Base-by-base conservation (phyloP, 176 grass and related monocot species). In the Hyparrhenia diplandra region DNA sequence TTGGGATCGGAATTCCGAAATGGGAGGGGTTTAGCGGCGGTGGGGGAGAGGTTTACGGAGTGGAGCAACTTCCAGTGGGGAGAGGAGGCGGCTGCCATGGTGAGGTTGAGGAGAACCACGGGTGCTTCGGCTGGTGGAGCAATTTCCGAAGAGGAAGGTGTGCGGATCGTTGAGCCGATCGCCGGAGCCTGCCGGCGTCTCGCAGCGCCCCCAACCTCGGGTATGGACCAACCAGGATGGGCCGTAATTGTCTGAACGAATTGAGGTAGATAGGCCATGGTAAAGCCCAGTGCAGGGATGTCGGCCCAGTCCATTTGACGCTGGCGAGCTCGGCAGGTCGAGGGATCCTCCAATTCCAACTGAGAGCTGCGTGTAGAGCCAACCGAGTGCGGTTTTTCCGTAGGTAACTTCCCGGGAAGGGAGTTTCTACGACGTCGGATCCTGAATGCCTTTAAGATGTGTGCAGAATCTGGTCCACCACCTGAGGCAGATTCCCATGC, bases 51-150 rank as follows among this genome's bases (percentile, higher is more conserved):
- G 66, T 18, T 52, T 82, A 85, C 87, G 5, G 78, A 82, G 28
- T 21, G 65, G 34, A 89, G 78, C 21, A 89, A 78, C 83, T 85
- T 89, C 73, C 78, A 57, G 45, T 85, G 73, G 5, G 87, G 66
- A 18, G 55, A 73, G 66, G 41, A 49, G 10, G 84, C 30, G 17
- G 84, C 35, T 23, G 67, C 30, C 72, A 80, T 76, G 55, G 36
- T 58, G 10, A 69, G 27, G 28, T 34, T 13, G 54, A 29, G 10
- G 68, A 11, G 71, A 42, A 24, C 1, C 3, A 49, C 29, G 47
- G 28, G 23, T 14, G 21, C n/a, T 27, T 71, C 69, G 14, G 13
- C 4, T 73, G 46, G 63, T 1, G 68, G 13, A 24, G 76, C 40
- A 28, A 23, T 0, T 58, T 42, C 8, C 35, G 16, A 24, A 57